Evolutionary conservation across 257 asterid species (phyloP), one percentile per base, ranked within the genome.

Genomic region (Cinchona pubescens): DNA sequence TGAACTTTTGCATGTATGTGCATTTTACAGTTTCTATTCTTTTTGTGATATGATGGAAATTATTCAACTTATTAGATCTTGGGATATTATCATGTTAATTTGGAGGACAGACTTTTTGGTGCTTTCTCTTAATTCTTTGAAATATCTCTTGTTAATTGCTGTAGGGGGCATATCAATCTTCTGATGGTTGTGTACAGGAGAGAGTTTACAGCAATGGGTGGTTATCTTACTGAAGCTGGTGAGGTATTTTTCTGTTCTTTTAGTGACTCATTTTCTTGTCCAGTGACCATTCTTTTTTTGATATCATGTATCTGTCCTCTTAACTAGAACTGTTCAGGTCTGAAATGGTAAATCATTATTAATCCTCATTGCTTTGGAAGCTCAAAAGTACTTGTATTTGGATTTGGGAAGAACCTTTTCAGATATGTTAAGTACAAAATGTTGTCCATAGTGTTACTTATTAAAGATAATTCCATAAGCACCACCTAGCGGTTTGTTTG

Each of bases 211-310:
- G 88, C 89, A 77, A 90, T 94, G 97, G 99, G 99, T 80, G 99
- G 98, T 85, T 94, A 92, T 85, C 96, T 94, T 75, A 94, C 98
- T 45, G 97, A 92, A 78, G 97, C 97, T 69, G 98, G 99, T 72
- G 99, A 94, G 97, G 99, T 94, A 92, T 89, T 83, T 56, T 85
- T n/a, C 64, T 49, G 66, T 71, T 78, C 75, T 78, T 77, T 75
- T 73, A 38, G n/a, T 13, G 60, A 13, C 62, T 30, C 15, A 53
- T 40, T 69, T 58, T 65, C 35, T 43, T 72, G 30, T 30, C 42
- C 14, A 15, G 6, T 56, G n/a, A n/a, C 14, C 14, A 38, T 75
- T 29, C 21, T 16, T 38, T 58, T 3, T 18, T 12, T 73, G 45
- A 48, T 62, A 7, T 3, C n/a, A 40, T 25, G 30, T 29, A n/a